A percentile compares a stretch with the other conserved stretches of the same genome.
Evolutionary conservation across 2,329 filamentous ascomycete species (phyloP).

Genomic region (Cytospora piceae): DNA sequence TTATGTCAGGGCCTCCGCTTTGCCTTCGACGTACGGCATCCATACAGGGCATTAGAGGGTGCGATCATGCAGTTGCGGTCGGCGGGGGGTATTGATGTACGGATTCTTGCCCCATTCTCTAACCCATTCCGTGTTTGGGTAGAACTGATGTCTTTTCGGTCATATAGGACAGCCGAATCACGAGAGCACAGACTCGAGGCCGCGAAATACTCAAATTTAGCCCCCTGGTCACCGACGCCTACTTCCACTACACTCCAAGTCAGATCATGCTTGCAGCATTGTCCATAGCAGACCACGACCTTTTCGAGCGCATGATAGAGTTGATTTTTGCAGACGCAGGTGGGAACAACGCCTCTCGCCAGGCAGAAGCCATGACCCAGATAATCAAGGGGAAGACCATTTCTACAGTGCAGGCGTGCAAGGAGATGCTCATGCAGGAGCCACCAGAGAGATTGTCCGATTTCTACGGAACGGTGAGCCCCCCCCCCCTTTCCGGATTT

Average conservation of each 20-base stretch:
- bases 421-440: conserved; percentile 59
- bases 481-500: conserved; percentile 16
- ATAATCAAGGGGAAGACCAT: conserved; percentile 26
- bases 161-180: conserved; percentile 46
- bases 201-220: conserved; percentile 76
- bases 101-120: conserved; percentile 21
- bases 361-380: conserved; percentile 47
- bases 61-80: conserved; percentile 80
- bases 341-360: conserved; percentile 34
- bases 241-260: conserved; percentile 92
- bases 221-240: conserved; percentile 88
- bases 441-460: conserved; percentile 58
- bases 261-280: conserved; percentile 91
- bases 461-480: conserved; percentile 57
- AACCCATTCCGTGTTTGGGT: background rate
- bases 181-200: conserved; percentile 71
- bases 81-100: conserved; percentile 62
- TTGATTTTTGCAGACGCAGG: conserved; percentile 39
- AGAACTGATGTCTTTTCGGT: background rate
- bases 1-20: conserved; percentile 92
- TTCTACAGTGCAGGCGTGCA: conserved; percentile 52
- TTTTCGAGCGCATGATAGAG: conserved; percentile 56
- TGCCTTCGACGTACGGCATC: conserved; percentile 90
- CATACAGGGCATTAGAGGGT: conserved; percentile 85
- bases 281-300: conserved; percentile 70